Conservation (phyloP, 2,329 filamentous ascomycete genomes). For the Cadophora luteo-olivacea region DNA sequence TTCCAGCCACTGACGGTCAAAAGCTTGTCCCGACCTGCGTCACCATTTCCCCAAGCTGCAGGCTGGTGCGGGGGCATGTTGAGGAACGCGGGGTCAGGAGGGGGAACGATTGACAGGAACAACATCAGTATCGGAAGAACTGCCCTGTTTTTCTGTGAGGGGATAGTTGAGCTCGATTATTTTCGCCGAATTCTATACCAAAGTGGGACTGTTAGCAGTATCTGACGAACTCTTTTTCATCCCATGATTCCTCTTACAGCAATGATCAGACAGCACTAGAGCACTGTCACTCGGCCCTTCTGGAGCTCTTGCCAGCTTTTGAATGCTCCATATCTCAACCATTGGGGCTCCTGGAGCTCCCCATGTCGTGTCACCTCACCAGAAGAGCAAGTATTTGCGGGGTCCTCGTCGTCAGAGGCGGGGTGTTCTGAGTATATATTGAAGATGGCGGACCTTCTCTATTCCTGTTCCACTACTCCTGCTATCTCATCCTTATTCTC, state of each 20-base stretch:
- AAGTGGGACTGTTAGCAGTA: background rate
- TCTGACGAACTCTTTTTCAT: background rate
- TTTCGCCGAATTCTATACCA: conserved; percentile 2
- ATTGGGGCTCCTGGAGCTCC: background rate
- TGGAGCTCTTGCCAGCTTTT: background rate
- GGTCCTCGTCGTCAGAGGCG: conserved; percentile 8
- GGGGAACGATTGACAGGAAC: conserved; percentile 13
- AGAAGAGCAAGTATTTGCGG: conserved; percentile 2
- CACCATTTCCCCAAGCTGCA: conserved; percentile 7
- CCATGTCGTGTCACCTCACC: conserved; percentile 3
- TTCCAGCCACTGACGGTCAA: conserved; percentile 1
- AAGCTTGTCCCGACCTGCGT: conserved; percentile 8
- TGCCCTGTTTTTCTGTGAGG: background rate
- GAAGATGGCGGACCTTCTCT: conserved; percentile 4
- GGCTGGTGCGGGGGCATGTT: background rate
- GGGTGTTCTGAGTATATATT: conserved; percentile 9
- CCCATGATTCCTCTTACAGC: conserved; percentile 7
- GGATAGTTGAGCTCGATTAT: background rate
- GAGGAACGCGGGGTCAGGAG: conserved; percentile 9
- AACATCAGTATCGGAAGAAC: background rate
- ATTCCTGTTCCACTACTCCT: background rate
- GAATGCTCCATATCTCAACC: background rate
- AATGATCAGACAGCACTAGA: conserved; percentile 8
- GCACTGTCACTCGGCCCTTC: conserved; percentile 3
- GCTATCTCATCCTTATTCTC: conserved; percentile 12